Evolutionary conservation across 169 alveolate species (phyloP).

Genomic region (Eimeria falciformis): DNA sequence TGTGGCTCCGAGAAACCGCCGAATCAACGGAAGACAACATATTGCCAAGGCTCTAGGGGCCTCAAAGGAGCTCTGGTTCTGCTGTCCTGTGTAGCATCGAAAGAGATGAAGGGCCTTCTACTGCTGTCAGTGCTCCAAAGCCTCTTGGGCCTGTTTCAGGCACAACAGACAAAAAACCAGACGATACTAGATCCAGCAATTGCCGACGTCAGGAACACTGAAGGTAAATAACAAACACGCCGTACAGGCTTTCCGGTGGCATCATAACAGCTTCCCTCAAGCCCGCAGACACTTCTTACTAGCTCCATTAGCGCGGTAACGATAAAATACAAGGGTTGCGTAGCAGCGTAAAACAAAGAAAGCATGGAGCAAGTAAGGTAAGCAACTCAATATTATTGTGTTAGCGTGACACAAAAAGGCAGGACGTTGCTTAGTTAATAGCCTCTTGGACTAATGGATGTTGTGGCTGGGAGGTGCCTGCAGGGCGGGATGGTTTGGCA

Average conservation of each 20-base stretch:
- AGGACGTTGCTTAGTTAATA: neutral
- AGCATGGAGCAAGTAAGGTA: neutral
- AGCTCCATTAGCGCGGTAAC: neutral
- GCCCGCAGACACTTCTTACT: neutral
- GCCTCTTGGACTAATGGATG: neutral
- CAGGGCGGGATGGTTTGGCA: neutral
- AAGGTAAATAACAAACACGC: conserved; percentile 23
- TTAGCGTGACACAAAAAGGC: neutral
- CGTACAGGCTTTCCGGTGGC: neutral
- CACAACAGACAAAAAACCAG: neutral
- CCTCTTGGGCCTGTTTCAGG: conserved; percentile 34
- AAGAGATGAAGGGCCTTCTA: conserved; percentile 49
- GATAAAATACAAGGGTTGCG: neutral
- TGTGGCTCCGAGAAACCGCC: neutral
- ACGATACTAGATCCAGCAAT: neutral
- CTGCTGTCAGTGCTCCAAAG: conserved; percentile 39
- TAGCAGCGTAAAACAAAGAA: neutral
- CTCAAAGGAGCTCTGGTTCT: neutral
- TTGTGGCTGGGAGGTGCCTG: neutral
- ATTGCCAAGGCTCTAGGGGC: neutral
- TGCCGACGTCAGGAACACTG: neutral
- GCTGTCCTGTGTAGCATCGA: neutral
- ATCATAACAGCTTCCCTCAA: neutral
- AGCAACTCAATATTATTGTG: too few relatives aligned
- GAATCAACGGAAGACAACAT: neutral